Evolutionary conservation across 139 green algal species (phyloP).

Genomic region (Desmodesmus armatus): DNA sequence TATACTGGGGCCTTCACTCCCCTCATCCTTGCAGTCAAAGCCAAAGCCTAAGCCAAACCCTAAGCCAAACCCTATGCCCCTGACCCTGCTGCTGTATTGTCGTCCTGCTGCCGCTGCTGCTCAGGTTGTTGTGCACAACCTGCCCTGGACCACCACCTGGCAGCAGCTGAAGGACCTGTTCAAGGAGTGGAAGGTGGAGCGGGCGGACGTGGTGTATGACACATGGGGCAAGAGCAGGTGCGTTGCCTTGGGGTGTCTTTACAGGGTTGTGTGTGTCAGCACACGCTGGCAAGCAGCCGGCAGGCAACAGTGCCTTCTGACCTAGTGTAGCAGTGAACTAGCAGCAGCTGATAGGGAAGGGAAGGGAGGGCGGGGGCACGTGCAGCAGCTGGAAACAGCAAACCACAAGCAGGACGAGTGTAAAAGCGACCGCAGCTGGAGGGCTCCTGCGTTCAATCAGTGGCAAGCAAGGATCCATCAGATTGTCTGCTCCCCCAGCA

Average conservation of each 20-base stretch:
- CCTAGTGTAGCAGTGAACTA: too few relatives aligned
- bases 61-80: too few relatives aligned
- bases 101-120: background rate
- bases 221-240: slow-evolving; percentile 64
- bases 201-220: slow-evolving; percentile 89
- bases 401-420: too few relatives aligned
- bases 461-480: too few relatives aligned
- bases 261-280: background rate
- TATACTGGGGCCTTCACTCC: too few relatives aligned
- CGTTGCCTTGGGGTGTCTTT: background rate
- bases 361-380: slow-evolving; percentile 62
- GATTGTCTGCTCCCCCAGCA: too few relatives aligned
- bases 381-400: background rate
- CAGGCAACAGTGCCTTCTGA: too few relatives aligned
- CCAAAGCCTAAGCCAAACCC: too few relatives aligned
- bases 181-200: slow-evolving; percentile 76
- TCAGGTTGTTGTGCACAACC: slow-evolving; percentile 92
- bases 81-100: background rate
- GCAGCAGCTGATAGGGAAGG: slow-evolving; percentile 83
- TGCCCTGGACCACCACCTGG: slow-evolving; percentile 91
- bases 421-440: too few relatives aligned
- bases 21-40: too few relatives aligned
- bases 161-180: slow-evolving; percentile 91
- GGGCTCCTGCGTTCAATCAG: too few relatives aligned
- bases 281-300: too few relatives aligned